Evolutionary conservation across 768 basidiomycete genomes (phyloP).

Genomic region (Kwoniella shandongensis): DNA sequence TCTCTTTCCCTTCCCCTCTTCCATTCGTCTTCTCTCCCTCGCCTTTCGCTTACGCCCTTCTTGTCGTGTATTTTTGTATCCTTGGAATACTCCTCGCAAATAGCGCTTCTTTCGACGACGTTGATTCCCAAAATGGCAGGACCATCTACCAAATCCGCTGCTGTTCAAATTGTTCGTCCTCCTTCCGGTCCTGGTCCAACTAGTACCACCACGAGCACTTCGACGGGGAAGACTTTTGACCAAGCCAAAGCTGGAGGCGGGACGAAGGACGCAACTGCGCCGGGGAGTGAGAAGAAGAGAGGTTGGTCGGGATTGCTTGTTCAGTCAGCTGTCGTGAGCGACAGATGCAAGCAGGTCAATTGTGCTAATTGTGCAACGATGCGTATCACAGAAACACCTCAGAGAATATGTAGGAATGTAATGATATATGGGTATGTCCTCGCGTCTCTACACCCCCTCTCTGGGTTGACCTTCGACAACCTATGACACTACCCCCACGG

Average conservation of each 20-base stretch:
- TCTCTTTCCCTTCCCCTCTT: no score
- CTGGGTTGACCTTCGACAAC: no score
- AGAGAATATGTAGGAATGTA: constrained; percentile 85
- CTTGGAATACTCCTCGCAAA: no score
- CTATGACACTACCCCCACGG: no score
- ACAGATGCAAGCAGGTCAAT: no score
- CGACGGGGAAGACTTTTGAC: no score
- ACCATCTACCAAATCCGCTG: constrained; percentile 33
- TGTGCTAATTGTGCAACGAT: not conserved
- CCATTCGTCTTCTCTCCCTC: no score
- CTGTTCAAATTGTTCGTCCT: constrained; percentile 43
- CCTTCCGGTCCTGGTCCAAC: constrained; percentile 4
- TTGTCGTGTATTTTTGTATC: no score
- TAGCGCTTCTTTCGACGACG: no score
- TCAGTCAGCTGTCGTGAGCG: no score
- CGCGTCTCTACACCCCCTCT: not conserved
- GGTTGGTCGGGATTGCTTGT: constrained; percentile 19
- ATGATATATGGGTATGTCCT: constrained; percentile 77
- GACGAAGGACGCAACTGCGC: constrained; percentile 7
- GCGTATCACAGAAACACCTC: constrained; percentile 42
- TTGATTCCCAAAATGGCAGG: constrained; percentile 22
- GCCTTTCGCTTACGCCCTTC: no score
- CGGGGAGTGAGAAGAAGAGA: constrained; percentile 11
- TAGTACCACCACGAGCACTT: no score
- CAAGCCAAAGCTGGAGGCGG: not conserved